These are phyloP conservation scores for Paulownia fortunei DNA, from an alignment of 257 asterid species.

Conservation along the genomic window DNA sequence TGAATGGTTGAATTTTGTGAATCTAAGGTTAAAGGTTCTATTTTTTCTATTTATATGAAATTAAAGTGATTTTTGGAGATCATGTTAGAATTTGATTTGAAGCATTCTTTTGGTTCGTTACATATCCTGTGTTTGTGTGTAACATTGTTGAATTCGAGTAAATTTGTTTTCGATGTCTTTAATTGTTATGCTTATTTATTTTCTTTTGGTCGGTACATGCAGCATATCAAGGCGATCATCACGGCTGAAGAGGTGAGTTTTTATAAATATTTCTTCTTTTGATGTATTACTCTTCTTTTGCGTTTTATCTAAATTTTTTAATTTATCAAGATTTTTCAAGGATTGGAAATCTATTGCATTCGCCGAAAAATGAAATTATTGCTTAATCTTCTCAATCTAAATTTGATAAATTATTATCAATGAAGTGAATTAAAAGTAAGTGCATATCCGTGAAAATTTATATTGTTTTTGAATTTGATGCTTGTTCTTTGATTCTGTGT, in stretches of 20 bases:
- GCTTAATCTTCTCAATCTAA: not conserved
- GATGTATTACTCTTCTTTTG: not conserved
- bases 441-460: not conserved
- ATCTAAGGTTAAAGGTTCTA: not conserved
- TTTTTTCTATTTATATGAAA: constrained; percentile 5
- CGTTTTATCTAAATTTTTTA: not conserved
- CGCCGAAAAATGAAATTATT: not conserved
- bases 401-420: not conserved
- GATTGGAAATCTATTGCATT: not conserved
- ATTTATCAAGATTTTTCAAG: not conserved
- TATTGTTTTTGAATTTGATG: not conserved
- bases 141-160: constrained; percentile 5
- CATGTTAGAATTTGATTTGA: not conserved
- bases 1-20: not conserved
- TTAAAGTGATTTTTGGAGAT: not conserved
- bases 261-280: not conserved
- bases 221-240: constrained; percentile 97
- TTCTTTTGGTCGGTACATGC: constrained; percentile 42
- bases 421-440: constrained; percentile 4
- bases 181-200: constrained; percentile 2
- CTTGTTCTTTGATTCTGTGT: constrained; percentile 11
- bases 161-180: not conserved
- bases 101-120: not conserved
- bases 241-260: constrained; percentile 83
- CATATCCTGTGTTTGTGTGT: not conserved